Evolutionary conservation across 2,329 filamentous ascomycete genomes (phyloP).

Genomic region (Reticulascus tulasneorum): DNA sequence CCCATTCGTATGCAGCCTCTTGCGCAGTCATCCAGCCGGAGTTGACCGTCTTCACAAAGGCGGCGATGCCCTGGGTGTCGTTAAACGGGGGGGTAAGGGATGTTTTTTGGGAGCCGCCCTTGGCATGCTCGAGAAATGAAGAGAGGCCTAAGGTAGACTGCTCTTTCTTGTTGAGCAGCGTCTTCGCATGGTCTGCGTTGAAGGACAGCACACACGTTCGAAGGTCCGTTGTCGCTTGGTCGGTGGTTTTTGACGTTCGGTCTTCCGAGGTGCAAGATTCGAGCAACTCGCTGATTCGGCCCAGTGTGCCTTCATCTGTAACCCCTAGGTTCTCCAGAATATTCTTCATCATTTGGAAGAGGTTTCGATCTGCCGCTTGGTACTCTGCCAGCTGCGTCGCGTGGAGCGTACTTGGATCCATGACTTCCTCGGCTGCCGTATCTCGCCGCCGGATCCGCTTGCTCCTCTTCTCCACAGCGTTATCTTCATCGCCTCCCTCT

Average conservation of each 20-base stretch:
- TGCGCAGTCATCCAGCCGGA: constrained; percentile 48
- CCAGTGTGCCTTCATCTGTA: constrained; percentile 42
- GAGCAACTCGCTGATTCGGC: constrained; percentile 44
- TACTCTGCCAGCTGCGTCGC: constrained; percentile 53
- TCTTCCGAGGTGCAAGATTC: constrained; percentile 50
- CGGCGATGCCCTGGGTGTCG: constrained; percentile 46
- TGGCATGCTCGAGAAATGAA: constrained; percentile 62
- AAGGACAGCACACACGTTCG: constrained; percentile 45
- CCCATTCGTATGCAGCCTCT: constrained; percentile 58
- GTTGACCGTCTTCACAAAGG: constrained; percentile 48
- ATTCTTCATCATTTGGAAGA: constrained; percentile 53
- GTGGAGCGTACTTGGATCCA: constrained; percentile 48
- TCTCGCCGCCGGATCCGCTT: constrained; percentile 63
- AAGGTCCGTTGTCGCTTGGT: constrained; percentile 45
- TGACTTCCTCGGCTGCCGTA: constrained; percentile 46
- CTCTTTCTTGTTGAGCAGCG: constrained; percentile 51
- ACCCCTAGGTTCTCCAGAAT: constrained; percentile 53
- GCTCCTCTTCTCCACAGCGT: constrained; percentile 56
- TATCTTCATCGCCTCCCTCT: constrained; percentile 55
- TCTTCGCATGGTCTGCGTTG: constrained; percentile 49
- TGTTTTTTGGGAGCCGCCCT: constrained; percentile 48
- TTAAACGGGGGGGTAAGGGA: constrained; percentile 45
- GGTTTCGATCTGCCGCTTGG: constrained; percentile 51
- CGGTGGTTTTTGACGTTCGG: constrained; percentile 43
- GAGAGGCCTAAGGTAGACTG: constrained; percentile 50